Conservation (phyloP, 2,329 filamentous ascomycete species). For the Polychaeton citri region DNA sequence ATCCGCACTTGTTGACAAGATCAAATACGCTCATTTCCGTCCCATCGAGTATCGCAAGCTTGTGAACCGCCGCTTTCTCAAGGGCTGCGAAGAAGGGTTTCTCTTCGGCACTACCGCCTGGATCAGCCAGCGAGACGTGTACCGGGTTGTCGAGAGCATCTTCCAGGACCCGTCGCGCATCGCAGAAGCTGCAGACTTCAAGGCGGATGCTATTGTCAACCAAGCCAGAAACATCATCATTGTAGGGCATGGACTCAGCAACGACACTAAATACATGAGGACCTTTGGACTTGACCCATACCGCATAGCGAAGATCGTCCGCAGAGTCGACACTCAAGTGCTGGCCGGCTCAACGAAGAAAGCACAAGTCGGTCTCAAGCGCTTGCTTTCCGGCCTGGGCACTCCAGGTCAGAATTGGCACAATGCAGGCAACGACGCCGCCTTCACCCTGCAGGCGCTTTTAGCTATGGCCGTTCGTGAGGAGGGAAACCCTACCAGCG, state of each 20-base stretch:
- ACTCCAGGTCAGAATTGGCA: constrained; percentile 4
- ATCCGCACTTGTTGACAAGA: constrained; percentile 5
- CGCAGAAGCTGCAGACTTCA: constrained; percentile 3
- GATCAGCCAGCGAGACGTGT: constrained; percentile 6
- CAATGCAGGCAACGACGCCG: constrained; percentile 11
- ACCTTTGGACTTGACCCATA: constrained; percentile 6
- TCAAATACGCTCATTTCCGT: constrained; percentile 12
- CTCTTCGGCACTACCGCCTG: constrained; percentile 12
- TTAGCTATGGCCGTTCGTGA: constrained; percentile 10
- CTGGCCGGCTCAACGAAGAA: constrained; percentile 10
- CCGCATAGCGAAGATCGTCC: constrained; percentile 4
- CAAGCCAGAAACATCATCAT: constrained; percentile 10
- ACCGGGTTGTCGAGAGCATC: constrained; percentile 4
- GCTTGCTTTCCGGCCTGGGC: constrained; percentile 5
- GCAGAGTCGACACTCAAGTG: constrained; percentile 10
- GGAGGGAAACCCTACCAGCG: neutral
- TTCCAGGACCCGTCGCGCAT: constrained; percentile 5
- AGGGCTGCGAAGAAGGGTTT: constrained; percentile 15
- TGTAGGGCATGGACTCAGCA: constrained; percentile 12
- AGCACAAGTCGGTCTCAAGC: constrained; percentile 4
- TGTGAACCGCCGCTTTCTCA: constrained; percentile 12
- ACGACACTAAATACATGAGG: constrained; percentile 10
- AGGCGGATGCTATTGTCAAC: neutral
- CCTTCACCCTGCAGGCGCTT: constrained; percentile 11
- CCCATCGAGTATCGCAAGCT: constrained; percentile 12